A percentile compares a stretch with the other conserved stretches of the same genome.
These are phyloP conservation scores for Psilocybe sp. DNA, from an alignment of 768 basidiomycete species.

Conservation along the genomic window DNA sequence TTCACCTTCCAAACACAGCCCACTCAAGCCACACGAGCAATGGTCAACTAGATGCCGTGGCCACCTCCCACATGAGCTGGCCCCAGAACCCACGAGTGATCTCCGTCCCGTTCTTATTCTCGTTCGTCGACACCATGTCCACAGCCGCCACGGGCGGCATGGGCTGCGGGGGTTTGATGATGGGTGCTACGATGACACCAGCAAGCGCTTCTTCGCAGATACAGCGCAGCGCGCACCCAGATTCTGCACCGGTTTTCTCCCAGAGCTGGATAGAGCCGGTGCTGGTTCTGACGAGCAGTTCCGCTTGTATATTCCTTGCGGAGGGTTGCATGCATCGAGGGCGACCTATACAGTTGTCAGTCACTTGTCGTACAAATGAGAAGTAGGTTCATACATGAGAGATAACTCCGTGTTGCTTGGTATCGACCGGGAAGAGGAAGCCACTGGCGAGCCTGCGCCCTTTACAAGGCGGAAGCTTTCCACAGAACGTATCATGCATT, in stretches of 20 bases:
- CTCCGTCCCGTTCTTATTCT: conserved; percentile 9
- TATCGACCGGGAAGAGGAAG: conserved; percentile 65
- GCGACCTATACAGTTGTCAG: conserved; percentile 38
- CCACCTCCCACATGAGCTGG: no score
- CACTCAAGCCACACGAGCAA: conserved; percentile 42
- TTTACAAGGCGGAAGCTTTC: conserved; percentile 50
- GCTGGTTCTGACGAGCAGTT: conserved; percentile 63
- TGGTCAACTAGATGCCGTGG: no score
- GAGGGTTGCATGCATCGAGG: conserved; percentile 43
- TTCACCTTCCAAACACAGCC: conserved; percentile 59
- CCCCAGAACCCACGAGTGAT: no score
- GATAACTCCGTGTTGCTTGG: conserved; percentile 63
- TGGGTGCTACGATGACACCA: conserved; percentile 57
- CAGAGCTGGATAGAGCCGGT: conserved; percentile 78
- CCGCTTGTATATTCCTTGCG: conserved; percentile 31
- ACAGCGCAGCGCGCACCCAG: conserved; percentile 52
- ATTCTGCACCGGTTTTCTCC: conserved; percentile 34
- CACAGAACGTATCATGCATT: conserved; percentile 29
- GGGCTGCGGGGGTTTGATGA: conserved; percentile 83
- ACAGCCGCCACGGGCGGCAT: conserved; percentile 38
- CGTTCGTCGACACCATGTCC: conserved; percentile 36
- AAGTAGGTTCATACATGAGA: conserved; percentile 47
- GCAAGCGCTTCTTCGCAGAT: conserved; percentile 79
- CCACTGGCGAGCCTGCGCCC: conserved; percentile 42
- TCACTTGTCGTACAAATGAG: conserved; percentile 1